These are phyloP conservation scores for Tricholoma flavovirens DNA, from an alignment of 768 basidiomycete genomes.

Conservation along the genomic window DNA sequence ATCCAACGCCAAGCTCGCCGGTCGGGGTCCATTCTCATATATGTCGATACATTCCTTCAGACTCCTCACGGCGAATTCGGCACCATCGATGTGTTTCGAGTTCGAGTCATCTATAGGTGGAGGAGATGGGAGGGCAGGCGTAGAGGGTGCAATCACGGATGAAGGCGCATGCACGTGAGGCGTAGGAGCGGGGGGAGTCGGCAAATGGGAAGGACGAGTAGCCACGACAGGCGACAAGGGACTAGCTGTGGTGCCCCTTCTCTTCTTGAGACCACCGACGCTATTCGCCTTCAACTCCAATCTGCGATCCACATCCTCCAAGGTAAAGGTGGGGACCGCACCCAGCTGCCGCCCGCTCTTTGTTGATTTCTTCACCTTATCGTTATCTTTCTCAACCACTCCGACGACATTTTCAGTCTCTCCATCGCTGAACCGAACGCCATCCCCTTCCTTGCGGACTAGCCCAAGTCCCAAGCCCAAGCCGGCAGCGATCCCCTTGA, in stretches of 20 bases:
- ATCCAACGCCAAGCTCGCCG: conserved; percentile 48
- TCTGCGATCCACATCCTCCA: conserved; percentile 52
- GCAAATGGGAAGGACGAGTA: neutral
- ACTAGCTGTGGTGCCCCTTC: conserved; percentile 5
- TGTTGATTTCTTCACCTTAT: conserved; percentile 1
- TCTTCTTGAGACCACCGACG: conserved; percentile 1
- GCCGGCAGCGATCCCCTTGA: conserved; percentile 77
- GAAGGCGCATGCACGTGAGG: neutral
- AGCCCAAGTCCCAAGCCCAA: conserved; percentile 25
- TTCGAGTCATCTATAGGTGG: neutral
- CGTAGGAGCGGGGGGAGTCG: neutral
- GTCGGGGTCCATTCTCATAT: conserved; percentile 67
- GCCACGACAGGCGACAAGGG: neutral
- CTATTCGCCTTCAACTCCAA: conserved; percentile 26
- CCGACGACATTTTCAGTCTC: conserved; percentile 9
- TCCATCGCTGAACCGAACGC: conserved; percentile 21
- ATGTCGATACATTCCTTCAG: conserved; percentile 77
- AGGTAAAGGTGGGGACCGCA: conserved; percentile 35
- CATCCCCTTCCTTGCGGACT: conserved; percentile 14
- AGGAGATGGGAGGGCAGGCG: neutral
- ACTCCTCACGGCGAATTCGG: neutral
- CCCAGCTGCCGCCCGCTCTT: neutral
- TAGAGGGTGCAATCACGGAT: conserved; percentile 1
- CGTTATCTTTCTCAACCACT: conserved; percentile 3
- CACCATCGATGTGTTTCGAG: neutral